Evolutionary conservation across 148 eudicot species (phyloP).

Genomic region (Amaranthus hypochondriacus): DNA sequence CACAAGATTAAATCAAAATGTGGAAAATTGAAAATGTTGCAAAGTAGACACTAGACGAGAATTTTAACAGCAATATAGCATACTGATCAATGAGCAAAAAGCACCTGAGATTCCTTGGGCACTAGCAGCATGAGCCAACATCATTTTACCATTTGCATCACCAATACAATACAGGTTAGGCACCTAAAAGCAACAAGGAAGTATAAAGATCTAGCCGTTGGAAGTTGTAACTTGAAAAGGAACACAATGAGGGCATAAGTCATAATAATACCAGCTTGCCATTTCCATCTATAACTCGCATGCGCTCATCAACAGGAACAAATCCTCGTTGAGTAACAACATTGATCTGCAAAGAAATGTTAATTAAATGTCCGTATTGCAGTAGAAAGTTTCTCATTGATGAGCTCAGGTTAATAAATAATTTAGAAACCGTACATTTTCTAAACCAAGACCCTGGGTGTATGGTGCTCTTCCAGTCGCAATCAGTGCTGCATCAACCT

Average conservation of each 20-base stretch:
- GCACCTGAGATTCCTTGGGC: conserved; percentile 97
- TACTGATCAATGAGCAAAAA: background rate
- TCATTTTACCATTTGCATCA: conserved; percentile 99
- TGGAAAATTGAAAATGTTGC: background rate
- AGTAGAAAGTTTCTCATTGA: background rate
- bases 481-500: conserved; percentile 99
- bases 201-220: background rate
- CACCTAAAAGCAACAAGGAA: conserved; percentile 43
- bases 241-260: background rate
- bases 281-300: conserved; percentile 86
- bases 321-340: conserved; percentile 93
- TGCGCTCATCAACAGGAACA: conserved; percentile 93
- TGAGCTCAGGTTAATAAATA: background rate
- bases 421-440: conserved; percentile 51
- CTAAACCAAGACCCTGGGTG: conserved; percentile 91
- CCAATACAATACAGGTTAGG: conserved; percentile 97
- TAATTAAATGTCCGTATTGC: conserved; percentile 10
- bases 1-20: background rate
- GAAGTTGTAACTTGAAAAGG: background rate
- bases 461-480: conserved; percentile 99
- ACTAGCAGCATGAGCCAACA: conserved; percentile 99
- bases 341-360: conserved; percentile 53
- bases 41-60: background rate
- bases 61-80: background rate
- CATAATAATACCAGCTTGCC: conserved; percentile 58